These are phyloP conservation scores for Phytophthora megakarya DNA, from an alignment of 352 stramenopile species.

Conservation along the genomic window DNA sequence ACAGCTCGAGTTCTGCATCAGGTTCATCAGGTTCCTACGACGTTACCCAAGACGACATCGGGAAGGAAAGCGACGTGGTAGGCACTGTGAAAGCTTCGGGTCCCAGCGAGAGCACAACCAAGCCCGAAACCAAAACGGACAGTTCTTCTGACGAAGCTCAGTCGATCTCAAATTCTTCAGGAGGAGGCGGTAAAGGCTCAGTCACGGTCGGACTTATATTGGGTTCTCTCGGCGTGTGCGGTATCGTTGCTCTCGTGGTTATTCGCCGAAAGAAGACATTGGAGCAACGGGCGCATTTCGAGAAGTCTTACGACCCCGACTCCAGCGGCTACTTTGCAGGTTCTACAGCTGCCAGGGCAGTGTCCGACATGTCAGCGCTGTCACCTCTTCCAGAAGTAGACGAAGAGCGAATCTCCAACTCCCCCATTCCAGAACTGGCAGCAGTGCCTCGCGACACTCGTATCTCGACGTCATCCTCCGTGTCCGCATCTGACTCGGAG, in stretches of 20 bases:
- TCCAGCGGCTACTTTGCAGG: conserved; percentile 50
- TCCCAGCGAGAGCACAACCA: conserved; percentile 8
- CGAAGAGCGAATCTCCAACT: conserved; percentile 37
- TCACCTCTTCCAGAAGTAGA: conserved; percentile 37
- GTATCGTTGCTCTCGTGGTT: conserved; percentile 53
- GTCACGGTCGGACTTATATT: conserved; percentile 59
- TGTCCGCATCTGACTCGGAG: conserved; percentile 44
- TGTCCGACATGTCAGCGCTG: conserved; percentile 33
- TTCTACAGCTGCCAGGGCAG: conserved; percentile 32
- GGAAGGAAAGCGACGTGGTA: conserved; percentile 28
- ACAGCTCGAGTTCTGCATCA: conserved; percentile 36
- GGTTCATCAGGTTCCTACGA: conserved; percentile 24
- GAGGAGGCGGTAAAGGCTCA: conserved; percentile 35
- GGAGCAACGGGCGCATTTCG: conserved; percentile 44
- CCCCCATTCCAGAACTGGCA: conserved; percentile 53
- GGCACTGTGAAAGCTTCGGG: conserved; percentile 33
- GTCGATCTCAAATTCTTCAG: conserved; percentile 51
- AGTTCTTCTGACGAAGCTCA: conserved; percentile 20
- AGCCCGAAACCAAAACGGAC: conserved; percentile 8
- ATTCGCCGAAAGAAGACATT: conserved; percentile 62
- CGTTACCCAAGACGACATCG: conserved; percentile 16
- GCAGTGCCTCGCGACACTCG: conserved; percentile 35
- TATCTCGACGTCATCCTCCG: conserved; percentile 56
- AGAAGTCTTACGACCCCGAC: conserved; percentile 48
- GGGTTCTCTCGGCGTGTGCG: conserved; percentile 47